Conservation (phyloP, 768 basidiomycete species). For the Fibroporia radiculosa region DNA sequence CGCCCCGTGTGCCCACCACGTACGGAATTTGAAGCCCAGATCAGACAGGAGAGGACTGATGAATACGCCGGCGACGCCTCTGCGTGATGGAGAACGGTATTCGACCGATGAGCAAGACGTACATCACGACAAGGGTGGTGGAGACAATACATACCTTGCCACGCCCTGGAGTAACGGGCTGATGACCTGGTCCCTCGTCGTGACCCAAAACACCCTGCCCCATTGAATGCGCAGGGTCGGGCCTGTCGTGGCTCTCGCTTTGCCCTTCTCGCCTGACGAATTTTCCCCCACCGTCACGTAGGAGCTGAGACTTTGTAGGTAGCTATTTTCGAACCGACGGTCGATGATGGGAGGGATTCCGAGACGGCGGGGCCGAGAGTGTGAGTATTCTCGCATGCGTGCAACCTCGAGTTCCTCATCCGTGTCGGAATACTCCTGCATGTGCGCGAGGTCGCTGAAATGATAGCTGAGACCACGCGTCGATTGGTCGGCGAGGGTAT, state of each 20-base stretch:
- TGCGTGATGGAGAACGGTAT: neutral
- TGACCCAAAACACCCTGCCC: conserved; percentile 54
- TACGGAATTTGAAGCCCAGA: conserved; percentile 13
- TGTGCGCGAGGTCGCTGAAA: neutral
- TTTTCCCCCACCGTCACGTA: conserved; percentile 36
- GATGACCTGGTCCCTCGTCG: conserved; percentile 59
- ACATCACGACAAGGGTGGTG: neutral
- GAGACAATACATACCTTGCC: conserved; percentile 53
- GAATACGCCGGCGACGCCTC: conserved; percentile 16
- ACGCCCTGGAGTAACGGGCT: conserved; percentile 61
- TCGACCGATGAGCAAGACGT: neutral
- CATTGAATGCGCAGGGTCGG: conserved; percentile 34
- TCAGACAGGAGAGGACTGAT: conserved; percentile 28
- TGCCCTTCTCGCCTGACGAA: conserved; percentile 21
- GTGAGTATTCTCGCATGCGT: neutral
- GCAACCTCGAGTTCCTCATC: too few species aligned
- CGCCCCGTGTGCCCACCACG: conserved; percentile 16
- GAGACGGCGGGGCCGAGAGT: neutral
- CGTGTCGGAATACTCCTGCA: neutral
- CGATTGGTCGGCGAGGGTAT: too few species aligned
- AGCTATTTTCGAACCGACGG: conserved; percentile 69
- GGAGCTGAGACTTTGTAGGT: conserved; percentile 50
- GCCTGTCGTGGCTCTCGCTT: conserved; percentile 22
- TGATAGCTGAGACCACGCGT: too few species aligned
- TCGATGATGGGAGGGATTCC: conserved; percentile 44